Base-by-base conservation (phyloP, 352 stramenopile genomes). In the Phytophthora macrochlamydospora region DNA sequence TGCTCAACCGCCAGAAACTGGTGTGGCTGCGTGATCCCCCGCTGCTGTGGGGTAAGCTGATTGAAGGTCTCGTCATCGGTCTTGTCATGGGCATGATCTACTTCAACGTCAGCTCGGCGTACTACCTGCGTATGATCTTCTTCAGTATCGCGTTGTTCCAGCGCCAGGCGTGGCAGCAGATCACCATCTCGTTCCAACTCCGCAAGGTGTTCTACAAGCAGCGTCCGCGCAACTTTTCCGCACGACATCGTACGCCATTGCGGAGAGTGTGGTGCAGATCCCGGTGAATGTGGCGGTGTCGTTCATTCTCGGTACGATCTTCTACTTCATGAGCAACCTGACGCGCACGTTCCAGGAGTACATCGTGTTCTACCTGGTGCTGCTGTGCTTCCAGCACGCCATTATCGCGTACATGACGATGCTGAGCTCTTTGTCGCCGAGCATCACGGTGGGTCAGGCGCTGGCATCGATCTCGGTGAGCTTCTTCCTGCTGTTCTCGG, bases 141-240 rank as follows among this genome's bases (percentile, higher is more conserved):
- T 90, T 91, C 73, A 77, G 74, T 59, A 81, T 82, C 46, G 78
- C 65, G 11, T 67, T 92, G 14, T 89, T 92, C 72, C 85, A 91
- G 56, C 81, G 85, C 58, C 83, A 90, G 45, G 79, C 78, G 29
- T 89, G 81, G 79, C 81, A 90, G 68, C 81, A 88, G 58, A 87
- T 90, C 33, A 81, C 83, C 8, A 89, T 92, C 29, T 74, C 76
- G 48, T 89, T 89, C 68, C 67, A 81, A 77, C 51, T 96, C 30
- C 86, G 92, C 30, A 71, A 81, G 12, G 91, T 97, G 11, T 97
- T 94, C 72, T 97, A 97, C 82, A 97, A 96, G 64, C 91, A 98
- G 37, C 77, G 81, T 0, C 76, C 90, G 38, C 78, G 81, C 28
- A 97, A 97, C 76, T 98, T 97, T 97, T 95, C 65, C 82, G 87